A percentile compares a stretch with the other conserved stretches of the same genome.
phyloP scores from a whole-genome alignment of 495 filamentous ascomycete species.

The Neurospora cerealis region DNA sequence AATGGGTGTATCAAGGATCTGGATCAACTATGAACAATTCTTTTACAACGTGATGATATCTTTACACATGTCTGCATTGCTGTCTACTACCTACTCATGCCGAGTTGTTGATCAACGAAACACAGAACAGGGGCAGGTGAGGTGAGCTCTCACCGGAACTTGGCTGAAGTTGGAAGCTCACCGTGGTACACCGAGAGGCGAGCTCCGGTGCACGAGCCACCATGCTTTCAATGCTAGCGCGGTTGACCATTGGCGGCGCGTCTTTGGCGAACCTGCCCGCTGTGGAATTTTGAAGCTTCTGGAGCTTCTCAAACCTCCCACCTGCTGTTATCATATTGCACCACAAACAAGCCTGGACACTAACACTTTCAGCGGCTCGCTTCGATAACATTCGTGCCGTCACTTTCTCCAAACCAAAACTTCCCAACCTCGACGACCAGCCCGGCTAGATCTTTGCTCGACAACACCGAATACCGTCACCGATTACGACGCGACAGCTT shows the following conservation, averaged over 20 bases:
- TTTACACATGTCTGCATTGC: no score
- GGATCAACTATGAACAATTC: no score
- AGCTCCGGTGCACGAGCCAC: neutral
- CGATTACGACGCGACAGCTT: neutral
- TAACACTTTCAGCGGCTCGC: neutral
- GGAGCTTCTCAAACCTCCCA: slow-evolving; percentile 7
- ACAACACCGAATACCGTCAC: neutral
- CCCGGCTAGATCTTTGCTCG: neutral
- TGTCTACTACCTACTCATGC: no score
- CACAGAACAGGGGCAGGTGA: neutral
- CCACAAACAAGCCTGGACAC: neutral
- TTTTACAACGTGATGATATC: no score
- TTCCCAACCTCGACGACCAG: neutral
- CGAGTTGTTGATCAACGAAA: neutral
- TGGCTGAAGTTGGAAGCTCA: neutral
- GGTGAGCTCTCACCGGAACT: neutral
- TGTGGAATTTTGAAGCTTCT: slow-evolving; percentile 19
- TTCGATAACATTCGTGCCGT: neutral
- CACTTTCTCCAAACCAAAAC: neutral
- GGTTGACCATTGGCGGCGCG: neutral
- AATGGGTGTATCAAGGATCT: neutral
- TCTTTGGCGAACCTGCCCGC: neutral
- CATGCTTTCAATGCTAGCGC: neutral
- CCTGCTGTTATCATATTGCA: neutral
- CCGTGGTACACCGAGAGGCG: neutral